Percentiles rank a stretch among this genome's conserved stretches.
Evolutionary conservation across 176 grass and related monocot genomes (phyloP).

Genomic region (Bothriochloa decipiens): DNA sequence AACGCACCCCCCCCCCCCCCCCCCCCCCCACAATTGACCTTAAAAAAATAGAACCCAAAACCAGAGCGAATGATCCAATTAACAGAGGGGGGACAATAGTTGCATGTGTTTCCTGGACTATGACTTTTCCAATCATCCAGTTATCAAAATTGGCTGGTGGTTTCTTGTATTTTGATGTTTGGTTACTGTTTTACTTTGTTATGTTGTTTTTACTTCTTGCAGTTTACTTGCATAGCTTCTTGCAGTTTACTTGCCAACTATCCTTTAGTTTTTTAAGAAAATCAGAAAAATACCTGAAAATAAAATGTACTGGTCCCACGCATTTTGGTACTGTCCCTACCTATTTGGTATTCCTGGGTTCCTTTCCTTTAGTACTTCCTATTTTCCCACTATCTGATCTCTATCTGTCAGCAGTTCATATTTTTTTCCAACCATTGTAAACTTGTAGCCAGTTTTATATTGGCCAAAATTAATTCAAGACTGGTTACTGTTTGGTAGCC

Average conservation of each 20-base stretch:
- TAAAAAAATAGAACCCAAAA: no score
- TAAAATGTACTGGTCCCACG: background rate
- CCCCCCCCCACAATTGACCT: no score
- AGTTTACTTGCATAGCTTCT: background rate
- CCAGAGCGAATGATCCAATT: background rate
- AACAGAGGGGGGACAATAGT: background rate
- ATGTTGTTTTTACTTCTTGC: background rate
- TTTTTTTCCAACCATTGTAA: background rate
- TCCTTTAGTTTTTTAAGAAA: background rate
- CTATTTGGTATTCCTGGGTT: background rate
- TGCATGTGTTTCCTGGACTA: background rate
- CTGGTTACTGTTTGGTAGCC: background rate
- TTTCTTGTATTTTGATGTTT: background rate
- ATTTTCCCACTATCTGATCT: background rate
- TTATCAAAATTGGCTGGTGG: background rate
- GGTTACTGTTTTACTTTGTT: background rate
- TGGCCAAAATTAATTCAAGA: background rate
- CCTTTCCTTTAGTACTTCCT: background rate
- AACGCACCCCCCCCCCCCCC: no score
- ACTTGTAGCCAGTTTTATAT: background rate
- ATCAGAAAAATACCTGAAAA: background rate
- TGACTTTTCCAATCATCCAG: background rate
- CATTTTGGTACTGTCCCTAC: background rate
- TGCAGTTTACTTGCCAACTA: no score
- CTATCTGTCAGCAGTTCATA: background rate